Conservation (phyloP, 257 asterid species). For the Marsdenia floribunda region DNA sequence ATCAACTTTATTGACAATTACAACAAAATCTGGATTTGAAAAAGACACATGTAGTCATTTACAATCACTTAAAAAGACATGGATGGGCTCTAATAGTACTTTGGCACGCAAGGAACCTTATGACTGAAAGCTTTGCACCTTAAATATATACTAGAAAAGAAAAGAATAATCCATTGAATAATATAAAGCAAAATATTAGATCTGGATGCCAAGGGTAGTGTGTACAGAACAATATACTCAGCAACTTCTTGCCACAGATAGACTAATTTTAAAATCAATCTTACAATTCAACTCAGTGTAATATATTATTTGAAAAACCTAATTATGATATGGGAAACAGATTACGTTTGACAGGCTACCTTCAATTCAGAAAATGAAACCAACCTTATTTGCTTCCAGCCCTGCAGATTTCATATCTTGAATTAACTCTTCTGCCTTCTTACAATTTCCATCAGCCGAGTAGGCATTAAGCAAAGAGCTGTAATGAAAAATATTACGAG, state of each 20-base stretch:
- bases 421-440: slow-evolving; percentile 66
- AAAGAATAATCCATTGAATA: not conserved
- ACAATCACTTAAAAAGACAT: not conserved
- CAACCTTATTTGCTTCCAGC: slow-evolving; percentile 66
- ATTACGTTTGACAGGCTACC: not conserved
- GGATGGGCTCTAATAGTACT: not conserved
- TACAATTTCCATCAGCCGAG: slow-evolving; percentile 61
- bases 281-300: not conserved
- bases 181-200: not conserved
- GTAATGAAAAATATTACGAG: slow-evolving; percentile 85
- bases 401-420: slow-evolving; percentile 80
- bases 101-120: not conserved
- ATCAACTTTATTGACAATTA: not conserved
- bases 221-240: not conserved
- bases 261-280: not conserved
- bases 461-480: slow-evolving; percentile 95
- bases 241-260: not conserved
- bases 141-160: not conserved
- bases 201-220: not conserved
- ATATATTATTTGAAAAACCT: not conserved
- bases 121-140: not conserved
- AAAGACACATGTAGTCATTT: not conserved
- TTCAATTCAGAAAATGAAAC: slow-evolving; percentile 3
- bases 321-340: not conserved
- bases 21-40: not conserved